Conservation (phyloP, 2,329 filamentous ascomycete species). For the Akanthomyces muscarius region DNA sequence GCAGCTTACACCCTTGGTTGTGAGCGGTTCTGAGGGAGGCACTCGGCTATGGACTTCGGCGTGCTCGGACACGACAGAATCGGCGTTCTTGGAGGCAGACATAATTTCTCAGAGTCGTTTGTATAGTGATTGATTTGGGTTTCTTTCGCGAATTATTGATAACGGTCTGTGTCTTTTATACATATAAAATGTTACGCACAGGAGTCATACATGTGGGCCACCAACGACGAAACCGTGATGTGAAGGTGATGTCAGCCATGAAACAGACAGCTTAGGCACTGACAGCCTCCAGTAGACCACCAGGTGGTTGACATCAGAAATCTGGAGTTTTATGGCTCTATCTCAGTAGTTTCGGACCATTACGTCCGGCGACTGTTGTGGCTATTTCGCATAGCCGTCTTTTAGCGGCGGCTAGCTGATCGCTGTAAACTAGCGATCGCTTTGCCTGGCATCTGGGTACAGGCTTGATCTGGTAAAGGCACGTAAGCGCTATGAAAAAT, state of each 20-base stretch:
- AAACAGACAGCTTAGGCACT: not conserved
- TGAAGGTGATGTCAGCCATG: constrained; percentile 5
- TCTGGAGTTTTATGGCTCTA: not conserved
- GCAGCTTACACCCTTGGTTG: constrained; percentile 49
- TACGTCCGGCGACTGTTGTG: not conserved
- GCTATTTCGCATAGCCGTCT: not conserved
- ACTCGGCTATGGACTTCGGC: constrained; percentile 54
- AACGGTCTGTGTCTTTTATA: not conserved
- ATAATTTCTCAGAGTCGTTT: constrained; percentile 27
- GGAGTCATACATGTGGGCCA: not conserved
- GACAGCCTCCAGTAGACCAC: not conserved
- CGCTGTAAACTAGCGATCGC: not conserved
- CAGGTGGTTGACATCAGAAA: not conserved
- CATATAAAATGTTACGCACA: not conserved
- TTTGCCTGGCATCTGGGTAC: not conserved
- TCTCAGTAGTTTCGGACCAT: not conserved
- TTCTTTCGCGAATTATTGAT: no score
- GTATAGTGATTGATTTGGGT: not conserved
- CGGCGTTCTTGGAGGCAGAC: constrained; percentile 43
- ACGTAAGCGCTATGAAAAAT: no score
- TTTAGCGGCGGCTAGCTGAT: not conserved
- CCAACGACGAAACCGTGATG: constrained; percentile 6
- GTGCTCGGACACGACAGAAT: constrained; percentile 47
- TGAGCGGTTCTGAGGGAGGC: constrained; percentile 48
- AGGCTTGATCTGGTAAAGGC: no score